Base-by-base conservation (phyloP, 148 eudicot species). In the Suaeda aralocaspica region DNA sequence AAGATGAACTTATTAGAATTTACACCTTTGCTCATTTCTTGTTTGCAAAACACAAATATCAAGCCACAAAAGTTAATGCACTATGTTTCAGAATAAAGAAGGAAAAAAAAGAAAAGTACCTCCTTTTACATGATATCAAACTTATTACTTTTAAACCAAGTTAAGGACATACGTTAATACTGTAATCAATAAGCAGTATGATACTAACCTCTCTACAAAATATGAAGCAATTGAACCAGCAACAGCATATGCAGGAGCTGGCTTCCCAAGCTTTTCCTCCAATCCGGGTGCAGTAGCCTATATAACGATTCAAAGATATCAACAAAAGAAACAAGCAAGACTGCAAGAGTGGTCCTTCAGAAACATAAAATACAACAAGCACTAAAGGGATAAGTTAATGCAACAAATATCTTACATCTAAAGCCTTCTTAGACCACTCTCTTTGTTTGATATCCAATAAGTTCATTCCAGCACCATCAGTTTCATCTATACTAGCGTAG, bases 381-480 rank as follows among this genome's bases (percentile, higher is more conserved):
- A n/a, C 11, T 14, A 39, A 19, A 61, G 3, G 34, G 52, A 8
- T 15, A 56, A 77, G 50, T 31, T 41, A 16, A 73, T 31, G 66
- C 18, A 53, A 51, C 56, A 59, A 53, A 36, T 55, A 31, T 57
- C 80, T 44, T 75, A 93, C 96, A 86, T 93, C 95, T 69, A 93
- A 79, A 74, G 79, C 89, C 59, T 53, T 72, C 62, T 85, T 82
- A 24, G 94, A 90, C 98, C 98, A 93, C 49, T 77, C 72, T 81
- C 89, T 83, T 71, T 81, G 72, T 77, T 78, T 83, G 58, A 93
- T 90, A 78, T 90, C 95, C 92, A 93, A 76, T 75, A 93, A 79
- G 76, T 93, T 93, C 98, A 93, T 93, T 69, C 98, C 98, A 21
- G 98, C 96, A 50, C 92, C 96, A 84, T 93, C 98, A 55, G 96